These are phyloP conservation scores for Blastosporella zonata DNA, from an alignment of 1,284 basidiomycete species.

Conservation along the genomic window DNA sequence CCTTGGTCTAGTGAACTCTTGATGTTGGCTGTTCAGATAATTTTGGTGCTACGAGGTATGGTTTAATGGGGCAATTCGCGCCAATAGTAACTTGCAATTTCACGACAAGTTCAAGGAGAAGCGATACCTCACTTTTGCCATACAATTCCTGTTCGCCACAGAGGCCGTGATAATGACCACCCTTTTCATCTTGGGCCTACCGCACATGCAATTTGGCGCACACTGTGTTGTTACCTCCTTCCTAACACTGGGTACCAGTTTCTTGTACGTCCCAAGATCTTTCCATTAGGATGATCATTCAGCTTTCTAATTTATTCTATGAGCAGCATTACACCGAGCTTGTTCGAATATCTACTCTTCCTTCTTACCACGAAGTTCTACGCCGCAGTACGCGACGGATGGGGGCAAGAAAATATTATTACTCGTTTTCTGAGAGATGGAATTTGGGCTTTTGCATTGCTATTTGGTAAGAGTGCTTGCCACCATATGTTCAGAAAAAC, in stretches of 20 bases:
- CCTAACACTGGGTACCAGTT: constrained; percentile 17
- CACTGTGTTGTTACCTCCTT: constrained; percentile 21
- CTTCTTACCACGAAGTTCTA: constrained; percentile 25
- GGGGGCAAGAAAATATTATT: constrained; percentile 23
- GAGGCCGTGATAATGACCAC: constrained; percentile 19
- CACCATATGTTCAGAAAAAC: background rate
- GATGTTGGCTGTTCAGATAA: constrained; percentile 22
- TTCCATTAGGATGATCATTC: no score
- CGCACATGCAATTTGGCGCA: constrained; percentile 16
- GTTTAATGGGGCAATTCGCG: no score
- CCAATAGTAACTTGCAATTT: no score
- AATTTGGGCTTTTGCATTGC: constrained; percentile 27
- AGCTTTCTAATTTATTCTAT: no score
- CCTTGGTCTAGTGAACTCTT: constrained; percentile 20
- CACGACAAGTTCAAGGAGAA: constrained; percentile 23
- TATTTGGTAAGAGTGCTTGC: constrained; percentile 19
- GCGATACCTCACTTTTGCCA: constrained; percentile 13
- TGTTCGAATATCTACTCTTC: constrained; percentile 23
- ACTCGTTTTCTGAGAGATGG: constrained; percentile 26
- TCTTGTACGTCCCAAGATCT: constrained; percentile 20
- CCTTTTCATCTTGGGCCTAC: constrained; percentile 17
- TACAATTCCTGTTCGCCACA: constrained; percentile 16
- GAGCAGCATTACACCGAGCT: constrained; percentile 18
- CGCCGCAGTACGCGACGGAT: constrained; percentile 21
- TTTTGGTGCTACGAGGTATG: constrained; percentile 26